These are phyloP conservation scores for Chaetomiaceae sp. DNA, from an alignment of 2,329 filamentous ascomycete species.

Conservation along the genomic window DNA sequence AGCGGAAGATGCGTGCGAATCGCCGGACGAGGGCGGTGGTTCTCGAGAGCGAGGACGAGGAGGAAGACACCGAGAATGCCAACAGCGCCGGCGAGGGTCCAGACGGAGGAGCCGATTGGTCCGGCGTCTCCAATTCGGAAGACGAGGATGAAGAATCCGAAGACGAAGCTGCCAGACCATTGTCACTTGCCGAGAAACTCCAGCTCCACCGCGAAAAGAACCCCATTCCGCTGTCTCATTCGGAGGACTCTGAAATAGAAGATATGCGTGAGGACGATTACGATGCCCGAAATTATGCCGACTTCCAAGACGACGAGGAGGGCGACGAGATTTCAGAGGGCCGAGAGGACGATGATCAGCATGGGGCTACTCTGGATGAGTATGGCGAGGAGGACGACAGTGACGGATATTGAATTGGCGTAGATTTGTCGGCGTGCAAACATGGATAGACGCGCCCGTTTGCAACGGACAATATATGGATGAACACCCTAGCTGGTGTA, in stretches of 20 bases:
- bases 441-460: no score
- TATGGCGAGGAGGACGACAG: neutral
- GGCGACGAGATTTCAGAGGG: slow-evolving; percentile 5
- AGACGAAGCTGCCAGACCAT: neutral
- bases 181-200: slow-evolving; percentile 16
- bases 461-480: no score
- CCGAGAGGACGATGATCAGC: neutral
- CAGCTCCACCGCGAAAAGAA: slow-evolving; percentile 12
- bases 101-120: neutral
- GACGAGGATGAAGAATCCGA: neutral
- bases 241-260: slow-evolving; percentile 8
- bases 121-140: slow-evolving; percentile 5
- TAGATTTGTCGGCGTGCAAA: no score
- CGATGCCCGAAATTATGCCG: slow-evolving; percentile 16
- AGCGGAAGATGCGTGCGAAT: neutral
- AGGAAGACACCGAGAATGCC: neutral
- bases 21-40: slow-evolving; percentile 1
- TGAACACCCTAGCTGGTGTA: no score
- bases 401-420: neutral
- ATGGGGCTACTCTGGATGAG: neutral
- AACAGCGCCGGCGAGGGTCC: neutral
- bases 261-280: slow-evolving; percentile 17
- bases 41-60: neutral
- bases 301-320: slow-evolving; percentile 23
- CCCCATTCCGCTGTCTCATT: slow-evolving; percentile 6